Base-by-base conservation (phyloP, 352 stramenopile species). In the Phytophthora cajani region DNA sequence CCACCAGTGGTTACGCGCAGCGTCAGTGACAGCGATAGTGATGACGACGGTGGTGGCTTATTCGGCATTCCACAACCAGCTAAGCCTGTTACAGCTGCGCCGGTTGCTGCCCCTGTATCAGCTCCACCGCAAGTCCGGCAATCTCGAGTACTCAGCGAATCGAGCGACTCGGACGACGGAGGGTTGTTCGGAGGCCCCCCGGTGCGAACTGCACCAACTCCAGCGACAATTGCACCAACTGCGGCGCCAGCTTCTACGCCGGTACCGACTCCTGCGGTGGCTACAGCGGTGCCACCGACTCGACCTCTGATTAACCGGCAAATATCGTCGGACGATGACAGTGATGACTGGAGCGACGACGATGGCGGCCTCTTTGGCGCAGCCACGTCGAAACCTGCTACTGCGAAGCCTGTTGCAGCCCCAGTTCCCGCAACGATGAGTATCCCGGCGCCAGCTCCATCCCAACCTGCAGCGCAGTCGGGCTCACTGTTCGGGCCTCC, bases 321-420 rank as follows among this genome's bases (percentile, higher is more conserved):
- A 54, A 69, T 80, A 21, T 87, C 79, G 1, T 78, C 71, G 1
- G 78, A 84, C 25, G 69, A 78, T 51, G 80, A 92, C 65, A 89
- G 80, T 40, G 83, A 91, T 61, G 85, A 89, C 47, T 91, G 85
- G 82, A 92, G 85, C 25, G 82, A 89, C 50, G 71, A 78, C 50
- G 66, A 78, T 38, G 82, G 84, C 8, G 80, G 74, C 7, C 67
- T 92, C 9, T 90, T 90, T 75, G 82, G 81, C 17, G 42, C 66
- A 14, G 56, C 79, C n/a, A 66, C 74, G 30, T 63, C 77, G 1
- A 79, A 81, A 12, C 73, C 77, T 30, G 32, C 64, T 36, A 42
- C 50, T 11, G 57, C 53, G 46, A 71, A 78, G 9, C 54, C 69
- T 61, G 14, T 47, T 21, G 61, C 57, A 66, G 67, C 70, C 3